Base-by-base conservation (phyloP, 768 basidiomycete genomes). In the Pleurotus tuber-regium region DNA sequence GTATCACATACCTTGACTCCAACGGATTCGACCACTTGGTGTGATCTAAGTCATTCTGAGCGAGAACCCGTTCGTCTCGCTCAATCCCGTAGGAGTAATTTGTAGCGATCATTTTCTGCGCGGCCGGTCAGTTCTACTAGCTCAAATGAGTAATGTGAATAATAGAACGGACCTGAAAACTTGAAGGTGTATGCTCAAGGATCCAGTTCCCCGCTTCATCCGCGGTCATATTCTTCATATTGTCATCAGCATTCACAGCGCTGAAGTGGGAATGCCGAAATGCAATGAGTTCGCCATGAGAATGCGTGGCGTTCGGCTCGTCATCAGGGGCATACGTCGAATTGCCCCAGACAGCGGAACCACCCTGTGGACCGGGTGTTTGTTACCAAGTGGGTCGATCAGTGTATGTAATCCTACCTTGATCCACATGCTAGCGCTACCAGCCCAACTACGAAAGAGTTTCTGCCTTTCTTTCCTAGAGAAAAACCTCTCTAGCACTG, bases 51-150 rank as follows among this genome's bases (percentile, higher is more conserved):
- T 87, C 77, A 65, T 95, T 96, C 54, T 64, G 70, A 52, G 74
- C 76, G 50, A 97, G 65, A 30, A 71, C 69, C 42, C 72, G 70
- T 50, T 85, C 84, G 57, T 93, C 80, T 12, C 83, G 74, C 70
- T 98, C 95, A 40, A 97, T 84, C 0, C 91, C 93, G 64, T 83
- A 88, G 7, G 90, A 93, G 68, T 94, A 98, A 62, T 98, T 98
- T 0, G 75, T 78, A 31, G 68, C 72, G 25, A 94, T 67, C 92
- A 94, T 95, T 77, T 80, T 83, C 87, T 89, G 52, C n/a, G 14
- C 19, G 25, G 36, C 12, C 35, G 40, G n/a, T 19, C 18, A 41
- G 18, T 31, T 33, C 6, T 6, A 58, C 49, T 29, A n/a, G 55
- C 25, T 28, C 5, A 2, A 43, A 25, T 10, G 33, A 19, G 7